Conservation (phyloP, 176 grass and related monocot genomes). For the Themeda triandra region DNA sequence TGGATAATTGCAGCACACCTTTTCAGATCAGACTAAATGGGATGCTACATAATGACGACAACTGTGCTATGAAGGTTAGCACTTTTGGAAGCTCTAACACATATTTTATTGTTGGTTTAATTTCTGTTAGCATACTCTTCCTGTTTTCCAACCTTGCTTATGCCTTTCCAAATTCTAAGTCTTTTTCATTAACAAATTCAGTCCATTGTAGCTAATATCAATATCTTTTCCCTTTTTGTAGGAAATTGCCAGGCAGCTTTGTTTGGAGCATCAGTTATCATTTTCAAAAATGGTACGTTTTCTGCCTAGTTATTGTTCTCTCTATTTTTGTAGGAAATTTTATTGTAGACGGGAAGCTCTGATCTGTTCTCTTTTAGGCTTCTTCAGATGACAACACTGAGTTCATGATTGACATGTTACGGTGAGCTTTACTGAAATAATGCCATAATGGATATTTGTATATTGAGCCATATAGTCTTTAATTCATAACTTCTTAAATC, state of each 20-base stretch:
- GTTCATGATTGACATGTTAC: constrained; percentile 89
- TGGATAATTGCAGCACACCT: neutral
- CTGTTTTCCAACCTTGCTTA: neutral
- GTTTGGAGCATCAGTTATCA: constrained; percentile 76
- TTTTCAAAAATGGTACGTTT: constrained; percentile 90
- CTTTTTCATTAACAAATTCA: neutral
- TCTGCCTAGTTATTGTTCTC: constrained; percentile 11
- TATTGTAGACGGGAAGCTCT: constrained; percentile 8
- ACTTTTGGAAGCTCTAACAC: neutral
- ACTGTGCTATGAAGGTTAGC: constrained; percentile 73
- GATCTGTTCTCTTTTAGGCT: constrained; percentile 52
- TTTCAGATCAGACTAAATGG: constrained; percentile 91
- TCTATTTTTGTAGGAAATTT: neutral
- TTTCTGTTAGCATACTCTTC: neutral
- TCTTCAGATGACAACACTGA: constrained; percentile 94
- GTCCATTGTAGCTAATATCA: neutral
- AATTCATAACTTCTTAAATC: neutral
- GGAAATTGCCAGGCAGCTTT: constrained; percentile 98
- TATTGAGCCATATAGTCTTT: neutral
- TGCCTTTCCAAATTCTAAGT: neutral
- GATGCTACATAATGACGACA: constrained; percentile 84
- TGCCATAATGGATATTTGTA: neutral
- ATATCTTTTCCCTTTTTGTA: constrained; percentile 22
- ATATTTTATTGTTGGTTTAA: neutral
- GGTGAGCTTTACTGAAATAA: constrained; percentile 39